These are phyloP conservation scores for Rhododendron griersonianum DNA, from an alignment of 148 eudicot genomes.

Conservation along the genomic window DNA sequence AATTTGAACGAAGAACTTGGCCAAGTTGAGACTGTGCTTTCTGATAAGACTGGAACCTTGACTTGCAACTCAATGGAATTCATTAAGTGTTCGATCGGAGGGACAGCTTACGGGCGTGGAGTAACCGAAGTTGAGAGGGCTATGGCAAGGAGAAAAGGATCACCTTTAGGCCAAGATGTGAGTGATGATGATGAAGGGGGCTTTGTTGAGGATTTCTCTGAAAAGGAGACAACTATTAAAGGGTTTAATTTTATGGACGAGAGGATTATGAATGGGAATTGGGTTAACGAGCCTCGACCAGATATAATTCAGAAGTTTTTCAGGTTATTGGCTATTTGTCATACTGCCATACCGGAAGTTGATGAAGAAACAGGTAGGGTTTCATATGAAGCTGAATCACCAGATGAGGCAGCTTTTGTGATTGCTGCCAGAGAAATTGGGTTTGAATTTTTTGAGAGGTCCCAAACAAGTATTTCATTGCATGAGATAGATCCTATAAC, in stretches of 20 bases:
- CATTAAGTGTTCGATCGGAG: conserved; percentile 72
- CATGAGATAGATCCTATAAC: conserved; percentile 47
- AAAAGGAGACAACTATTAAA: conserved; percentile 25
- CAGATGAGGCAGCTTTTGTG: conserved; percentile 66
- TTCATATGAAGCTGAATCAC: conserved; percentile 71
- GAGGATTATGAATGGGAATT: conserved; percentile 42
- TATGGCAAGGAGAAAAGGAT: conserved; percentile 38
- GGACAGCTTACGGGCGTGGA: conserved; percentile 49
- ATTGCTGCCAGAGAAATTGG: conserved; percentile 66
- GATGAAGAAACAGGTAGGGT: conserved; percentile 44
- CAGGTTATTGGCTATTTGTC: conserved; percentile 55
- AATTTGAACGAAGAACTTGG: conserved; percentile 81
- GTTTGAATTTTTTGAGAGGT: conserved; percentile 55
- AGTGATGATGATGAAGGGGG: conserved; percentile 12
- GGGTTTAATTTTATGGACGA: conserved; percentile 66
- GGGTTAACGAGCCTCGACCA: conserved; percentile 45
- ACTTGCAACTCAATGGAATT: conserved; percentile 80
- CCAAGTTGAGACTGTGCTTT: conserved; percentile 61
- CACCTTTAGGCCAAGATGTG: conserved; percentile 19
- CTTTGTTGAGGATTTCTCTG: conserved; percentile 9
- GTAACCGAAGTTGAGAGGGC: conserved; percentile 58
- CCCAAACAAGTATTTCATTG: conserved; percentile 42
- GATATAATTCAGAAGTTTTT: conserved; percentile 52
- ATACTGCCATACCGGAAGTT: conserved; percentile 58
- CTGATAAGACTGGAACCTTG: conserved; percentile 76